Evolutionary conservation across 1,284 basidiomycete species (phyloP), one percentile per base, ranked within the genome.

Genomic region (Trametes polyzona): DNA sequence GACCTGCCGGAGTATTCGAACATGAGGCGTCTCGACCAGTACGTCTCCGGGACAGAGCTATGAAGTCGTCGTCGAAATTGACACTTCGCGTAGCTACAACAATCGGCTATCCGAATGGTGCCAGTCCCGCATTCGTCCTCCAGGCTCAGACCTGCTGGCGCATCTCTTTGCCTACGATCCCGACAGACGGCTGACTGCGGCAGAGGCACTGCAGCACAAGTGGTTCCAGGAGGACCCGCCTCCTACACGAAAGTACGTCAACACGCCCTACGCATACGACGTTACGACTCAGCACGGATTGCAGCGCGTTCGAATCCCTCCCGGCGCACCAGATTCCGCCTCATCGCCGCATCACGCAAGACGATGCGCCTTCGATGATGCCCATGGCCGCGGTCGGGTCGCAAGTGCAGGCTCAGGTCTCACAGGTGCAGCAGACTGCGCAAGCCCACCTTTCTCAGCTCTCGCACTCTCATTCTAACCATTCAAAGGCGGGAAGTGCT

Each of bases 151-250:
- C 60, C 84, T 99, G 46, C 84, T 98, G n/a, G 82, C 82, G 7
- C 79, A 83, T 60, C 79, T 96, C 33, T 95, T 98, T 69, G 83
- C 86, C 23, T 99, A 96, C 75, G 95, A 98, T 73, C 96, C 96
- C 0, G 88, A 91, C 61, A 86, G 83, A 63, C 82, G 97, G 14
- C 80, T 98, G 35, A 94, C 90, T 0, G 94, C 95, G 0, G 82
- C 84, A 61, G 85, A 93, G 61, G 90, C 93, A 0, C 75, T 99
- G 1, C 78, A 79, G 14, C 96, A 98, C 71, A 80, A 79, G 65
- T 93, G 90, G 90, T 93, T 93, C 68, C 77, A 82, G 35, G 88
- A 92, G 69, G 90, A 91, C 2, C 90, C 90, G 8, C 76, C 77
- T 29, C 91, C 90, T 1, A 91, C 86, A 9, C 77, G 77, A 65